A percentile compares a stretch with the other conserved stretches of the same genome.
Evolutionary conservation across 352 stramenopile species (phyloP).

Genomic region (Globisporangium recalcitrans): DNA sequence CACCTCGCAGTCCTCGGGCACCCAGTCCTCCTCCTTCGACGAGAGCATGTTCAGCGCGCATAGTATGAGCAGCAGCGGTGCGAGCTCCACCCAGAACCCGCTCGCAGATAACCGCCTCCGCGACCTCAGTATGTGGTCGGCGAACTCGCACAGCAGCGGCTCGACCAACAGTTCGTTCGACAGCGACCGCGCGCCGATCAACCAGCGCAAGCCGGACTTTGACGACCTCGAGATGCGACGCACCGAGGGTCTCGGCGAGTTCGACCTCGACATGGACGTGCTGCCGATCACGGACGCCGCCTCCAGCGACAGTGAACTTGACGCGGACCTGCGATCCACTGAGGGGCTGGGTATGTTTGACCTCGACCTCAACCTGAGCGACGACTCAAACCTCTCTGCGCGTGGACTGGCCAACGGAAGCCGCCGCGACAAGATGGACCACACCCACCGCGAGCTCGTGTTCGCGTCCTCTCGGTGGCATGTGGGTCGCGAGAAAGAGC

Average conservation of each 20-base stretch:
- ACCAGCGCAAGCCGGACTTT: not conserved
- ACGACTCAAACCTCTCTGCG: not conserved
- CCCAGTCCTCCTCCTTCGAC: not conserved
- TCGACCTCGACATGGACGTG: conserved; percentile 5
- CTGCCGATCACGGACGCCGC: not conserved
- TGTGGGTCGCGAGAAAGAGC: not conserved
- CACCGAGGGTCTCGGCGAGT: conserved; percentile 4
- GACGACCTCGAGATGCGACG: conserved; percentile 6
- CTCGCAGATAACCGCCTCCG: not conserved
- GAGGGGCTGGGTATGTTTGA: not conserved
- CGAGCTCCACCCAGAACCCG: not conserved
- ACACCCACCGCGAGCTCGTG: conserved; percentile 3
- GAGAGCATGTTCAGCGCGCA: not conserved
- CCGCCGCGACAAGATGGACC: not conserved
- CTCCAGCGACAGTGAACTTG: not conserved
- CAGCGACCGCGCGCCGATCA: not conserved
- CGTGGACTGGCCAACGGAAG: not conserved
- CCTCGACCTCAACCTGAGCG: not conserved
- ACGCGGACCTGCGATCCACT: not conserved
- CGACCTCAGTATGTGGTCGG: conserved; percentile 4
- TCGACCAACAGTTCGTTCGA: not conserved
- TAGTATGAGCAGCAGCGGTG: not conserved
- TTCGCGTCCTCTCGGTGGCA: not conserved
- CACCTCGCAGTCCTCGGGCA: not conserved
- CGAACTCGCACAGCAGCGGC: not conserved